phyloP scores from a whole-genome alignment of 371 early-diverging fungal species.

The Umbelopsis sp. region DNA sequence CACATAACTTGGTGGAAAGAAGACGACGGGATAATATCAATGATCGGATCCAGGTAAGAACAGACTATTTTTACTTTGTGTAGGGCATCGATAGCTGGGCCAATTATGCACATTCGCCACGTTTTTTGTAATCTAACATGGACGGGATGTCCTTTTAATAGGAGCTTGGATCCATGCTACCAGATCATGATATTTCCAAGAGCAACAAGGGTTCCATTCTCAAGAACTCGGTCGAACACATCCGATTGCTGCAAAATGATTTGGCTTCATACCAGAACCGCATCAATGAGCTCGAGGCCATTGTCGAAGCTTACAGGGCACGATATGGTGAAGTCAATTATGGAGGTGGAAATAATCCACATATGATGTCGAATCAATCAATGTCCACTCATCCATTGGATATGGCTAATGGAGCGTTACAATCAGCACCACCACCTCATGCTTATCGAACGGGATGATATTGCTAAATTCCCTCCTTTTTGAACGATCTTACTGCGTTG shows the following conservation, averaged over 20 bases:
- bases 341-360: constrained; percentile 25
- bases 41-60: constrained; percentile 78
- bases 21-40: constrained; percentile 95
- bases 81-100: too few relatives aligned
- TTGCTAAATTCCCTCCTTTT: neutral
- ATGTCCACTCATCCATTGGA: constrained; percentile 38
- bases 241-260: constrained; percentile 66
- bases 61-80: constrained; percentile 38
- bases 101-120: too few relatives aligned
- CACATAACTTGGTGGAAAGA: constrained; percentile 75
- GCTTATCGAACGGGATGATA: constrained; percentile 22
- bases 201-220: constrained; percentile 83
- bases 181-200: constrained; percentile 62
- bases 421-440: constrained; percentile 33
- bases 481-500: constrained; percentile 24
- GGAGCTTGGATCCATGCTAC: constrained; percentile 39
- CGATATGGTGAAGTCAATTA: constrained; percentile 22
- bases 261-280: constrained; percentile 60
- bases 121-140: too few relatives aligned
- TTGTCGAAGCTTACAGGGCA: constrained; percentile 37
- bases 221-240: constrained; percentile 87
- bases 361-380: constrained; percentile 22
- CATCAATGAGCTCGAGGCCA: constrained; percentile 69
- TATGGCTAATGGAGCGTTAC: constrained; percentile 13
- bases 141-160: constrained; percentile 35